Percentiles rank a stretch among this genome's conserved stretches.
Evolutionary conservation across 75 land plant genomes (phyloP).

Genomic region (Isoetes taiwanensis): DNA sequence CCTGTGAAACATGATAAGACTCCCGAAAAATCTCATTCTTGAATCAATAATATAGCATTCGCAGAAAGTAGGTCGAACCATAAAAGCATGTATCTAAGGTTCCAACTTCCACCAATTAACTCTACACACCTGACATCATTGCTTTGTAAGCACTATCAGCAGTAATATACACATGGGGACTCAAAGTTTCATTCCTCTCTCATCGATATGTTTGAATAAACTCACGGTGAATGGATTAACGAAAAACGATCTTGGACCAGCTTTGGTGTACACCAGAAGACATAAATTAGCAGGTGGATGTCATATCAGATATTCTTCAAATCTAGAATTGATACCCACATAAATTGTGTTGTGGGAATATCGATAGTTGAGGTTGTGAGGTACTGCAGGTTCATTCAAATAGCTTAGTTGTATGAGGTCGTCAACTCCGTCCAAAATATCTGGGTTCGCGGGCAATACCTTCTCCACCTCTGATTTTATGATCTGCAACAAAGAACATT

Average conservation of each 20-base stretch:
- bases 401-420: slow-evolving; percentile 87
- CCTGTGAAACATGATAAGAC: too few species aligned
- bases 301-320: too few species aligned
- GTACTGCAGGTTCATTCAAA: slow-evolving; percentile 91
- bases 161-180: slow-evolving; percentile 82
- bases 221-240: slow-evolving; percentile 76
- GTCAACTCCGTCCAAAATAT: slow-evolving; percentile 77
- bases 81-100: too few species aligned
- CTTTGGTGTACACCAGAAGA: slow-evolving; percentile 57
- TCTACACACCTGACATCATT: slow-evolving; percentile 77
- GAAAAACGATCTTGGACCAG: slow-evolving; percentile 85
- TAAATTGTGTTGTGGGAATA: slow-evolving; percentile 49
- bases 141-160: slow-evolving; percentile 61
- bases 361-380: slow-evolving; percentile 62
- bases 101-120: too few species aligned
- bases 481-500: too few species aligned
- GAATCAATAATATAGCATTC: too few species aligned
- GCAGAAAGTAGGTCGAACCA: too few species aligned
- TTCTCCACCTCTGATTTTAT: slow-evolving; percentile 27
- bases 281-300: too few species aligned
- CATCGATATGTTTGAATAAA: slow-evolving; percentile 44
- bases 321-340: too few species aligned
- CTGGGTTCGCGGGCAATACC: slow-evolving; percentile 80
- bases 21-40: too few species aligned
- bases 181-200: slow-evolving; percentile 27